Base-by-base conservation (phyloP, 371 early-diverging fungal genomes). In the Mortierella sp. region DNA sequence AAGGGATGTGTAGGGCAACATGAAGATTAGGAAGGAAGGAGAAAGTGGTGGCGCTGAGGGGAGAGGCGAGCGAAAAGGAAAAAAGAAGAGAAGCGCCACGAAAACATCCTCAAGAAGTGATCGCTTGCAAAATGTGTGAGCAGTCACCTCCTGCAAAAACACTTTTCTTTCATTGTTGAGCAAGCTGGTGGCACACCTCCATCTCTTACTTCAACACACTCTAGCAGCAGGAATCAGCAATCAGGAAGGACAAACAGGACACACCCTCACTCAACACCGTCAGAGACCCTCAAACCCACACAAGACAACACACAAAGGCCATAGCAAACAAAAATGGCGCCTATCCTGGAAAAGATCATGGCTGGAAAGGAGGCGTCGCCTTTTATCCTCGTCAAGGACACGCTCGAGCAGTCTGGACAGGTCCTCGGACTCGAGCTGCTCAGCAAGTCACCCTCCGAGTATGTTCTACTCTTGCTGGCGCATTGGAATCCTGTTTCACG, bases 321-420 rank as follows among this genome's bases (percentile, higher is more conserved):
- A 54, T 24, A 55, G 24, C 4, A 46, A 21, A 74, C 31, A 28
- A 24, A 43, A 14, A 85, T 85, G 86, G 79, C 86, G 2, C 76
- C 86, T n/a, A 69, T 85, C 24, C 69, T 85, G 31, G 86, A 85
- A 74, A 75, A 53, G 72, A 78, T 85, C 34, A 40, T 85, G n/a
- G 67, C 76, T 1, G 79, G 76, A 13, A 85, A 85, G 76, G 86
- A 85, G 61, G 14, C 77, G 0, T 85, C 86, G 44, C 81, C 86
- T 14, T 85, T 78, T 64, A 76, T 85, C n/a, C 79, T 85, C 14
- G 74, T 85, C 74, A 85, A 85, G 64, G 86, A 85, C 77, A 79
- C 79, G 0, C 72, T 85, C 21, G 86, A 85, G 53, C 86, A 85
- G 64, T 85, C 86, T 5, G 86, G 86, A 16, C 86, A 76, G 31